Conservation (phyloP, 2,329 filamentous ascomycete genomes). For the Apiospora koreana region DNA sequence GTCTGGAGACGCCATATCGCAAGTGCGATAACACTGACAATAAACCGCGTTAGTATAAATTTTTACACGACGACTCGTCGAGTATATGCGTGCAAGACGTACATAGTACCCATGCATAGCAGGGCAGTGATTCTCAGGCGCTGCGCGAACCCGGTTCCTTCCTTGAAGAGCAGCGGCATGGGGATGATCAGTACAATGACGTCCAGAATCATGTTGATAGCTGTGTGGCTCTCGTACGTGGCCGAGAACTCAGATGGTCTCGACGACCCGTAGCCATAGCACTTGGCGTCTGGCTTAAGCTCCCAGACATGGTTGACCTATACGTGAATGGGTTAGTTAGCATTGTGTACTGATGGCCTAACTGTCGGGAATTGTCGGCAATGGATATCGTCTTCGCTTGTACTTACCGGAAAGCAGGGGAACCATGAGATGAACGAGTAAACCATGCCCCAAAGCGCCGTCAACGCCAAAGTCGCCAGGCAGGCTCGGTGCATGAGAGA, state of each 20-base stretch:
- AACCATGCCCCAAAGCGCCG: conserved; percentile 31
- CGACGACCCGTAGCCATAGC: conserved; percentile 35
- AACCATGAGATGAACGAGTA: conserved; percentile 34
- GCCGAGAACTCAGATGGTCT: conserved; percentile 26
- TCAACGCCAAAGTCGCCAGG: conserved; percentile 26
- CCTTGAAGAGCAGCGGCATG: conserved; percentile 33
- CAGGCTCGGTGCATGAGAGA: conserved; percentile 22
- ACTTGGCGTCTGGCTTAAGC: conserved; percentile 18
- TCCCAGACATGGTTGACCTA: conserved; percentile 19
- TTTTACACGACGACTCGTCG: neutral
- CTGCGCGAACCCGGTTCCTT: conserved; percentile 21
- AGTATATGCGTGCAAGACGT: conserved; percentile 13
- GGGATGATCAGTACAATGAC: conserved; percentile 34
- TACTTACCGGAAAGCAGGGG: conserved; percentile 27
- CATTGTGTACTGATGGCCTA: neutral
- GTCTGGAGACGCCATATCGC: conserved; percentile 34
- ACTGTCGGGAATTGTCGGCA: neutral
- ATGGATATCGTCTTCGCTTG: neutral
- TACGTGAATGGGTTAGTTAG: neutral
- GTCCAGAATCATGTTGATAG: conserved; percentile 36
- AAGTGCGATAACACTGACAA: conserved; percentile 27
- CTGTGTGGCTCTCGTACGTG: conserved; percentile 35
- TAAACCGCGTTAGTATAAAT: neutral
- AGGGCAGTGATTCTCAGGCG: conserved; percentile 30
- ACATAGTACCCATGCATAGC: conserved; percentile 33